Evolutionary conservation across 139 green algal genomes (phyloP).

Genomic region (Pleodorina starrii): DNA sequence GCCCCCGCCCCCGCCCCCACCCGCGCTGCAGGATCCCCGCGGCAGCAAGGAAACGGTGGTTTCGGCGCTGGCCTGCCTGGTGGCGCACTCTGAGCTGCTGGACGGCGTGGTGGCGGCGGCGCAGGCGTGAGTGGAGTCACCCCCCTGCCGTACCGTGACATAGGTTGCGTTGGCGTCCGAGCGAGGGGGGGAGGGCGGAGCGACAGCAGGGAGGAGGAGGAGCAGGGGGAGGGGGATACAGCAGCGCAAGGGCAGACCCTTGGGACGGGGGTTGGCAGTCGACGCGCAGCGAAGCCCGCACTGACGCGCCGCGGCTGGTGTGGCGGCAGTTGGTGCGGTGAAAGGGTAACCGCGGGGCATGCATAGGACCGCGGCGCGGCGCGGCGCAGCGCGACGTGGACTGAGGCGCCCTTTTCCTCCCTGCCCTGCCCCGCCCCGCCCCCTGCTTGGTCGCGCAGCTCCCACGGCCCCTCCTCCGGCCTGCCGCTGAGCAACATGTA

Average conservation of each 20-base stretch:
- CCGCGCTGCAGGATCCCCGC: conserved; percentile 12
- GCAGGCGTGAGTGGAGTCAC: conserved; percentile 6
- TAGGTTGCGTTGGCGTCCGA: no score
- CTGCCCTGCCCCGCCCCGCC: background rate
- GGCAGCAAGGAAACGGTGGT: conserved; percentile 31
- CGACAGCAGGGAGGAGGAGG: background rate
- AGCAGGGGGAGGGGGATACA: no score
- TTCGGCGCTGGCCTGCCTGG: conserved; percentile 20
- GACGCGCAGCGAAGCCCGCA: no score
- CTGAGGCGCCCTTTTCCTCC: background rate
- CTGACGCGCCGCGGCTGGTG: no score
- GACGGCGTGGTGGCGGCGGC: conserved; percentile 39
- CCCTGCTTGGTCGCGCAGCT: background rate
- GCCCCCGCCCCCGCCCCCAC: background rate
- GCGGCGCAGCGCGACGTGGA: no score
- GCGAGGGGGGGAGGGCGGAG: background rate
- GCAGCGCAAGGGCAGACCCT: no score
- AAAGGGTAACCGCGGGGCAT: no score
- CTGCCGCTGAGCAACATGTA: background rate
- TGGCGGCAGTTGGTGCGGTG: no score
- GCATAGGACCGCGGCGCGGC: no score
- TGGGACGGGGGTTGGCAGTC: no score
- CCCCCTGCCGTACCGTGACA: no score
- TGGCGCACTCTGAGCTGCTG: conserved; percentile 29
- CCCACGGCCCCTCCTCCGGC: conserved; percentile 21